These are phyloP conservation scores for Guadua angustifolia DNA, from an alignment of 176 grass and related monocot genomes.

Conservation along the genomic window DNA sequence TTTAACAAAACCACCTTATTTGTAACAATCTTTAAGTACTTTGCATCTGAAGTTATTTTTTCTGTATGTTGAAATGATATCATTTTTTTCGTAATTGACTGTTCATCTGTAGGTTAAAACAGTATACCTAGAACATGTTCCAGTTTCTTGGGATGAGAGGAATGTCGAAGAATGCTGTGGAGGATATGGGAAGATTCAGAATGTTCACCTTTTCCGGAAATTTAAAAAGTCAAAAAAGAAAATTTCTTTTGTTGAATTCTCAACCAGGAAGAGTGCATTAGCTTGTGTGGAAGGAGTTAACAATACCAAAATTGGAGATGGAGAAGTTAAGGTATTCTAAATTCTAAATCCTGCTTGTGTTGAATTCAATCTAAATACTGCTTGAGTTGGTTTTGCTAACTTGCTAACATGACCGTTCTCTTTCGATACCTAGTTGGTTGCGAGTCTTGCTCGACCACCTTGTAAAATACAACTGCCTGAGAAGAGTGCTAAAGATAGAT, in stretches of 20 bases:
- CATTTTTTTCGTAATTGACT: slow-evolving; percentile 24
- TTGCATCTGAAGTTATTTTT: slow-evolving; percentile 27
- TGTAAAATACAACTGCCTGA: slow-evolving; percentile 37
- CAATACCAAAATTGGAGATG: slow-evolving; percentile 53
- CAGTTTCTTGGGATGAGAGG: slow-evolving; percentile 68
- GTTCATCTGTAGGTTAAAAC: slow-evolving; percentile 63
- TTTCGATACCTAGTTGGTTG: slow-evolving; percentile 53
- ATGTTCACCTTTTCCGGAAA: slow-evolving; percentile 57
- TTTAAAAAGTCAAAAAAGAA: slow-evolving; percentile 54
- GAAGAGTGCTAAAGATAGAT: slow-evolving; percentile 44
- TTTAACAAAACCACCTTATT: slow-evolving; percentile 5
- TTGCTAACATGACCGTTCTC: slow-evolving; percentile 21
- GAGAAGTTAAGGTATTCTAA: slow-evolving; percentile 63
- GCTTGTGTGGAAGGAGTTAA: slow-evolving; percentile 83
- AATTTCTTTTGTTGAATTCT: slow-evolving; percentile 82
- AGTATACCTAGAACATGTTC: slow-evolving; percentile 74
- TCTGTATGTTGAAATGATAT: background rate
- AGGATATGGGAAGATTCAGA: slow-evolving; percentile 72
- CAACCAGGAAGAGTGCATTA: slow-evolving; percentile 68
- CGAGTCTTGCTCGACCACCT: slow-evolving; percentile 58
- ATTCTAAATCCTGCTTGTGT: slow-evolving; percentile 1
- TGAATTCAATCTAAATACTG: slow-evolving; percentile 22
- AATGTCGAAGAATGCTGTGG: slow-evolving; percentile 64
- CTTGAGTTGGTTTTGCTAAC: slow-evolving; percentile 34
- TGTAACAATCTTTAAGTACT: slow-evolving; percentile 15